A percentile compares a stretch with the other conserved stretches of the same genome.
phyloP scores from a whole-genome alignment of 495 filamentous ascomycete species.

The Halenospora varia region DNA sequence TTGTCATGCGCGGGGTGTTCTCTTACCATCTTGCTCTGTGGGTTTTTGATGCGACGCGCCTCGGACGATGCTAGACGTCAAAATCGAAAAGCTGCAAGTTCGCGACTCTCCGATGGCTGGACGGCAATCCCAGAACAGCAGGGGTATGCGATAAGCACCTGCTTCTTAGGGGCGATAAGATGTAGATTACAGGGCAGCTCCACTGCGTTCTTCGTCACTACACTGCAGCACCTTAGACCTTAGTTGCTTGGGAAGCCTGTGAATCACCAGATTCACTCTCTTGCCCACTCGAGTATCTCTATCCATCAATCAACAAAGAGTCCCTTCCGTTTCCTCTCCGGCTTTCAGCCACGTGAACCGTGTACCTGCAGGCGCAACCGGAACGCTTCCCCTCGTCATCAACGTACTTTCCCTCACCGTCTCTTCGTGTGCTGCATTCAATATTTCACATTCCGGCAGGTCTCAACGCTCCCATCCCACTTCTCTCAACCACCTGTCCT shows the following conservation, averaged over 20 bases:
- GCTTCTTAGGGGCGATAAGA: background rate
- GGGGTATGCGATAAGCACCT: background rate
- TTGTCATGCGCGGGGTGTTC: background rate
- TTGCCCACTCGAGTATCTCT: no score
- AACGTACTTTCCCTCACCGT: background rate
- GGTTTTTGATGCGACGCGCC: background rate
- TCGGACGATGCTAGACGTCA: background rate
- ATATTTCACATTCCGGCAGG: background rate
- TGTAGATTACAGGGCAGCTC: background rate
- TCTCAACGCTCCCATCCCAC: constrained; percentile 3
- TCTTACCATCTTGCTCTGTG: constrained; percentile 8
- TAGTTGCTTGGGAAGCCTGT: no score
- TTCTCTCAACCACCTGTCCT: background rate
- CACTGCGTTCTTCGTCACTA: no score
- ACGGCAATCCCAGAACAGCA: background rate
- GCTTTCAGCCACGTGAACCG: no score
- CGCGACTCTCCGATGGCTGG: background rate
- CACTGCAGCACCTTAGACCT: no score
- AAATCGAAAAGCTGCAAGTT: background rate
- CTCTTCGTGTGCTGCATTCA: background rate
- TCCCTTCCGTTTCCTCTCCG: no score
- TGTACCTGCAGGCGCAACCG: background rate
- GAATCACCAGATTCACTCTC: no score
- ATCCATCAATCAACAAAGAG: no score
- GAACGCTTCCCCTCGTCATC: background rate